Conservation (phyloP, 257 asterid species). For the Salvia splendens region DNA sequence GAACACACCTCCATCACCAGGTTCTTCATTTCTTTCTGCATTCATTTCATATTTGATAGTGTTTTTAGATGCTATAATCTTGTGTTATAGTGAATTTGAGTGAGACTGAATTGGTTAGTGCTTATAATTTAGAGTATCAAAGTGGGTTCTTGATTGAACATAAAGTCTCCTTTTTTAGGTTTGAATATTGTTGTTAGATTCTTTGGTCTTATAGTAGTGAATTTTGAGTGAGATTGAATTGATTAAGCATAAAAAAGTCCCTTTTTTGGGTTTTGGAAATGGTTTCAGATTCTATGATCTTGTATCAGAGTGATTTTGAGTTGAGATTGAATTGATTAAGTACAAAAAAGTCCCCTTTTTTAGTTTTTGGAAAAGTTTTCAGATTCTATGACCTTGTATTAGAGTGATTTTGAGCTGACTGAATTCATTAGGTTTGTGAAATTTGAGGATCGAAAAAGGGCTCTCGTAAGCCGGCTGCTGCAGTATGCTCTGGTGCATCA, state of each 20-base stretch:
- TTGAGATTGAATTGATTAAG: constrained; percentile 42
- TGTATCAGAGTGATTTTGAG: constrained; percentile 12
- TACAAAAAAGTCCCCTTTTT: constrained; percentile 11
- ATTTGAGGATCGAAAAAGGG: constrained; percentile 66
- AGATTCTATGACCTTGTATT: constrained; percentile 11
- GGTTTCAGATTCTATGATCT: neutral
- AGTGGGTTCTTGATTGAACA: too few relatives aligned
- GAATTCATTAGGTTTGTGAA: constrained; percentile 60
- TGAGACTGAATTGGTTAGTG: too few relatives aligned
- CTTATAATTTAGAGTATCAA: too few relatives aligned
- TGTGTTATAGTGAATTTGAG: too few relatives aligned
- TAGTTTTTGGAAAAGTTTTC: neutral
- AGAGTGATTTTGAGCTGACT: constrained; percentile 16
- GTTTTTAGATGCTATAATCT: too few relatives aligned
- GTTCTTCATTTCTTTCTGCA: constrained; percentile 30
- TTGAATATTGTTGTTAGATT: too few relatives aligned
- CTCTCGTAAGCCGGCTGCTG: constrained; percentile 73
- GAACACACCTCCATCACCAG: constrained; percentile 64
- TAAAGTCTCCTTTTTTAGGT: too few relatives aligned
- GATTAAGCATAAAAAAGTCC: neutral
- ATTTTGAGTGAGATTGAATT: neutral
- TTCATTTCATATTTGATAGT: neutral
- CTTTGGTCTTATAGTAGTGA: too few relatives aligned
- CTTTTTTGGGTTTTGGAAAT: neutral
- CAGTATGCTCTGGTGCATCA: constrained; percentile 72